These are phyloP conservation scores for Sarocladium oryzae DNA, from an alignment of 2,329 filamentous ascomycete species.

Conservation along the genomic window DNA sequence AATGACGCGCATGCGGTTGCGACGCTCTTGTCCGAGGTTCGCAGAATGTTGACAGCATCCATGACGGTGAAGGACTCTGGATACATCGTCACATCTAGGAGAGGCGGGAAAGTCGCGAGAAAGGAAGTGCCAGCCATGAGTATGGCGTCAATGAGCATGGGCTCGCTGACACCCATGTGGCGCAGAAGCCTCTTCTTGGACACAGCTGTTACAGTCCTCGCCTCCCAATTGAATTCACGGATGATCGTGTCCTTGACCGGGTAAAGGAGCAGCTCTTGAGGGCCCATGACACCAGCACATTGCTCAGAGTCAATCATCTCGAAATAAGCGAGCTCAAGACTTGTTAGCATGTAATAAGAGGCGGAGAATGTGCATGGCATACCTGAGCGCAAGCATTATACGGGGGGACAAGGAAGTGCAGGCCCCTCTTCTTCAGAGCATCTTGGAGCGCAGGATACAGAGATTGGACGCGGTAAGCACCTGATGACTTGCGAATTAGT, in stretches of 20 bases:
- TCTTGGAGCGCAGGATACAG: constrained; percentile 72
- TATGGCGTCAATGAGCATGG: constrained; percentile 76
- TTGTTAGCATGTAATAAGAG: constrained; percentile 14
- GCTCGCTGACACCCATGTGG: constrained; percentile 56
- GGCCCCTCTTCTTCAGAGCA: constrained; percentile 59
- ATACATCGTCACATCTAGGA: constrained; percentile 54
- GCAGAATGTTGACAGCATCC: constrained; percentile 73
- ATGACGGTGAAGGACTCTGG: constrained; percentile 57
- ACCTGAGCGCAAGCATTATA: constrained; percentile 87
- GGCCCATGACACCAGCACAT: constrained; percentile 72
- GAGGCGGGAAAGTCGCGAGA: constrained; percentile 69
- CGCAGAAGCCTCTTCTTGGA: constrained; percentile 66
- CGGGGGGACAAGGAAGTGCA: constrained; percentile 77
- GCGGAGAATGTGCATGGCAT: constrained; percentile 19
- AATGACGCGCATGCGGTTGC: constrained; percentile 69
- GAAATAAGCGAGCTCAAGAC: constrained; percentile 66
- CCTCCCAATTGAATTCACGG: constrained; percentile 59
- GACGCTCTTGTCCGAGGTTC: constrained; percentile 61
- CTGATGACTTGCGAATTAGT: constrained; percentile 35
- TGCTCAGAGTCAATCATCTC: constrained; percentile 60
- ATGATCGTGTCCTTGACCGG: constrained; percentile 73
- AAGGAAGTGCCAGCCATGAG: constrained; percentile 79
- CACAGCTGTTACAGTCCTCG: constrained; percentile 53
- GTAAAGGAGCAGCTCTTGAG: constrained; percentile 80
- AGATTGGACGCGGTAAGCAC: constrained; percentile 62